These are phyloP conservation scores for Lasiodiplodia theobromae DNA, from an alignment of 2,329 filamentous ascomycete genomes.

Conservation along the genomic window DNA sequence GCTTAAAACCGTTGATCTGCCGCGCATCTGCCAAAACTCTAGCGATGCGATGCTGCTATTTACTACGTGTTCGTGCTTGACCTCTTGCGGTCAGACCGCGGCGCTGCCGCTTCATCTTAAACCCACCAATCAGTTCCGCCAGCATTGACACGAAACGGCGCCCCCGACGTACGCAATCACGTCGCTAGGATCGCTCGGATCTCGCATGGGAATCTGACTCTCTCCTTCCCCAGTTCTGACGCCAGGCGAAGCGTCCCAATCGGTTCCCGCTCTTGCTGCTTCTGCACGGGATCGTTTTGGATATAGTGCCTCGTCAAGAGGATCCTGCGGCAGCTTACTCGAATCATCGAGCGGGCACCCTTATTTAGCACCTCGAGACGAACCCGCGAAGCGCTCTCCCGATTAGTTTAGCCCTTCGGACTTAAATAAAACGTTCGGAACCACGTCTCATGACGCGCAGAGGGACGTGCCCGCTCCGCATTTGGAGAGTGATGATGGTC, in stretches of 20 bases:
- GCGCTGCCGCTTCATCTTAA: not conserved
- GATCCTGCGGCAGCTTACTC: not conserved
- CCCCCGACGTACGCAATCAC: not conserved
- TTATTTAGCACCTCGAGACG: conserved; percentile 15
- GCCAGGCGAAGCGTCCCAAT: not conserved
- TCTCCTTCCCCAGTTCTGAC: not conserved
- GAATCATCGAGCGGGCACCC: not conserved
- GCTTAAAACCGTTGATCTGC: conserved; percentile 20
- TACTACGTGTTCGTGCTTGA: conserved; percentile 9
- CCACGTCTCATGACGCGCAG: conserved; percentile 72
- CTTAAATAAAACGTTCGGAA: too few species aligned
- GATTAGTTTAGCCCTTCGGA: too few species aligned
- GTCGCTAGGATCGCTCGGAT: conserved; percentile 12
- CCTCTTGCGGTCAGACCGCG: not conserved
- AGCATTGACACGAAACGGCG: not conserved
- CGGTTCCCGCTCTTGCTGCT: too few species aligned
- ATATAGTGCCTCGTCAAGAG: too few species aligned
- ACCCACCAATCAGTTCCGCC: not conserved
- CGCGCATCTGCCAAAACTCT: not conserved
- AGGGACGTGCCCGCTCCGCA: conserved; percentile 68
- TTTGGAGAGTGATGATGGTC: conserved; percentile 75
- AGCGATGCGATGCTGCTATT: conserved; percentile 5
- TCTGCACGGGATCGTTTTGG: too few species aligned
- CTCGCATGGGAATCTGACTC: conserved; percentile 2
- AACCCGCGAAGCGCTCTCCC: not conserved